These are phyloP conservation scores for Xylaria sp. DNA, from an alignment of 2,329 filamentous ascomycete species.

Conservation along the genomic window DNA sequence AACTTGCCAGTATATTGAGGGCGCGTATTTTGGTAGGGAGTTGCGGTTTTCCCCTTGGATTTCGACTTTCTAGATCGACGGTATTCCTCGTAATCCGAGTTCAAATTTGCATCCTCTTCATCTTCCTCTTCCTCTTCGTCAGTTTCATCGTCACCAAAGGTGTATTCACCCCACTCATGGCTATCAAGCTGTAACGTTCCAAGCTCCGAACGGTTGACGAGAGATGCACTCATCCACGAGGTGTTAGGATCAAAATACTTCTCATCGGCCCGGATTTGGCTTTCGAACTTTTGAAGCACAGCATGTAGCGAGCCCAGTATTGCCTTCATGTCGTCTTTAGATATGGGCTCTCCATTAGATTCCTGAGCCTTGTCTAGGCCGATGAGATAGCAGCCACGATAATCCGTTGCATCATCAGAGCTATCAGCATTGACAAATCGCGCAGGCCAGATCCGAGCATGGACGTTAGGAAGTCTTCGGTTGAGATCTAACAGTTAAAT, in stretches of 20 bases:
- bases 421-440: slow-evolving; percentile 44
- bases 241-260: slow-evolving; percentile 45
- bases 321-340: slow-evolving; percentile 39
- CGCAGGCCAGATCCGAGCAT: slow-evolving; percentile 58
- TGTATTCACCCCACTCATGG: slow-evolving; percentile 47
- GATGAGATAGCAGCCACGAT: slow-evolving; percentile 57
- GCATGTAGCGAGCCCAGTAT: slow-evolving; percentile 41
- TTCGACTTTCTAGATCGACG: slow-evolving; percentile 25
- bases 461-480: slow-evolving; percentile 45
- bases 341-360: slow-evolving; percentile 21
- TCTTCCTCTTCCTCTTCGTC: slow-evolving; percentile 39
- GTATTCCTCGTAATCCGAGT: slow-evolving; percentile 32
- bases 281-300: slow-evolving; percentile 45
- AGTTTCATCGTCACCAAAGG: slow-evolving; percentile 33
- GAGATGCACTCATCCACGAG: slow-evolving; percentile 44
- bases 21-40: slow-evolving; percentile 20
- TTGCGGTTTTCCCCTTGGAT: slow-evolving; percentile 19
- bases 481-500: slow-evolving; percentile 45
- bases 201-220: slow-evolving; percentile 38
- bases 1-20: slow-evolving; percentile 42
- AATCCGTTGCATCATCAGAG: slow-evolving; percentile 38
- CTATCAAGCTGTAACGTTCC: slow-evolving; percentile 42
- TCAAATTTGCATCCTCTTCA: slow-evolving; percentile 36
- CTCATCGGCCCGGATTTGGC: slow-evolving; percentile 40
- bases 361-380: slow-evolving; percentile 43